Conservation (phyloP, 1,284 basidiomycete species). For the Pascua guehoae region DNA sequence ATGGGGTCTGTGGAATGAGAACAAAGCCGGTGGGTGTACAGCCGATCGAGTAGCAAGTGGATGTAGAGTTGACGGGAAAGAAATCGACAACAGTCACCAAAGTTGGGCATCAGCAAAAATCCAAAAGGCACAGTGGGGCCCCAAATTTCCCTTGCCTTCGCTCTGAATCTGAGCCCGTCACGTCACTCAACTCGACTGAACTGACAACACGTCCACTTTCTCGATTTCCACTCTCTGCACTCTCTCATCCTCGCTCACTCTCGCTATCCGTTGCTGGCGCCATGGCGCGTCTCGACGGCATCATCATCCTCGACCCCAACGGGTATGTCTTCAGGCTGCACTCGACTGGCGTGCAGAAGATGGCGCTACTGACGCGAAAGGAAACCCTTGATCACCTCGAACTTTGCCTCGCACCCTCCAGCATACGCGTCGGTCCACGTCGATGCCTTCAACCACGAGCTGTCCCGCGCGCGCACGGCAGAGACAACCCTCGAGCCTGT, state of each 20-base stretch:
- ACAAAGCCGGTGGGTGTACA: background rate
- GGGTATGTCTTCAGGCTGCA: conserved; percentile 56
- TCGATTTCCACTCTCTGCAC: background rate
- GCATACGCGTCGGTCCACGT: conserved; percentile 81
- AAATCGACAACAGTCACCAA: conserved; percentile 1
- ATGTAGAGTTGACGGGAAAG: background rate
- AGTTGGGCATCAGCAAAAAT: conserved; percentile 2
- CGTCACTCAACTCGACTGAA: background rate
- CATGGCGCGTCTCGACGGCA: conserved; percentile 66
- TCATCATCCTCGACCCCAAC: conserved; percentile 78
- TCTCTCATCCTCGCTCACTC: background rate
- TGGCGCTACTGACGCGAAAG: conserved; percentile 48
- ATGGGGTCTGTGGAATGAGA: background rate
- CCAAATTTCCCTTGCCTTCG: background rate
- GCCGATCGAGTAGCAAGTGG: background rate
- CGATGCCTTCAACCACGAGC: conserved; percentile 73
- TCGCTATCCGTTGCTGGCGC: background rate
- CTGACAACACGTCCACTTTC: background rate
- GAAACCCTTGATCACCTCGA: conserved; percentile 83
- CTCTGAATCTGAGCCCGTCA: background rate
- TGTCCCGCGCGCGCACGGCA: conserved; percentile 54
- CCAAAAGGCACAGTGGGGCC: background rate
- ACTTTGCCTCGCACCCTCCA: conserved; percentile 72
- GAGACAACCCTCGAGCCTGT: conserved; percentile 29
- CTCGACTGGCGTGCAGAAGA: too few relatives aligned